Evolutionary conservation across 495 filamentous ascomycete species (phyloP).

Genomic region (Pyrenopolyporus hunteri): DNA sequence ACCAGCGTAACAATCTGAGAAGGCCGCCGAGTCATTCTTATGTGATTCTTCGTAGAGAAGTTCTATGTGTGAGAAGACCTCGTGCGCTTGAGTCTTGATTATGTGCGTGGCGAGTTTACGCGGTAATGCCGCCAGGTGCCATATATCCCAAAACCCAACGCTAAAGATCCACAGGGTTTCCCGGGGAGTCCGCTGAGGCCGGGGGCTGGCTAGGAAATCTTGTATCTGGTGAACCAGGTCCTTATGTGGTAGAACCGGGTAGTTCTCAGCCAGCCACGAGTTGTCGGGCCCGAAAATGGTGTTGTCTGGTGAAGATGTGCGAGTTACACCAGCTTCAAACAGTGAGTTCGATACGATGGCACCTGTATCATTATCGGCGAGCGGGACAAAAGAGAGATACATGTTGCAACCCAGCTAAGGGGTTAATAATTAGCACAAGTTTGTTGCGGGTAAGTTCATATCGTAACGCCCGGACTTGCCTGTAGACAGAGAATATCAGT

Average conservation of each 20-base stretch:
- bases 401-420: conserved; percentile 44
- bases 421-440: conserved; percentile 18
- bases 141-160: conserved; percentile 57
- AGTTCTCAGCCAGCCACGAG: conserved; percentile 45
- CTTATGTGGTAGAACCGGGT: conserved; percentile 38
- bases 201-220: conserved; percentile 44
- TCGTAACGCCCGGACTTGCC: conserved; percentile 9
- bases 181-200: conserved; percentile 26
- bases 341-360: conserved; percentile 43
- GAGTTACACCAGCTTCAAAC: conserved; percentile 39
- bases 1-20: conserved; percentile 23
- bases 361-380: conserved; percentile 24
- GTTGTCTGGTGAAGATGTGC: conserved; percentile 22
- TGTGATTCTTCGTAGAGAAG: conserved; percentile 48
- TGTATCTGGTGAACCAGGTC: conserved; percentile 52
- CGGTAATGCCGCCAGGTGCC: conserved; percentile 51
- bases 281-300: conserved; percentile 41
- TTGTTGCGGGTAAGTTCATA: background rate
- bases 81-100: conserved; percentile 37
- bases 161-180: conserved; percentile 56
- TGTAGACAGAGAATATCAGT: conserved; percentile 39
- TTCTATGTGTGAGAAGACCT: conserved; percentile 51
- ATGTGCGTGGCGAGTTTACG: conserved; percentile 38
- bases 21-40: conserved; percentile 38
- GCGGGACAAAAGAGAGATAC: conserved; percentile 43